Base-by-base conservation (phyloP, 2,329 filamentous ascomycete species). In the Canariomyces notabilis region DNA sequence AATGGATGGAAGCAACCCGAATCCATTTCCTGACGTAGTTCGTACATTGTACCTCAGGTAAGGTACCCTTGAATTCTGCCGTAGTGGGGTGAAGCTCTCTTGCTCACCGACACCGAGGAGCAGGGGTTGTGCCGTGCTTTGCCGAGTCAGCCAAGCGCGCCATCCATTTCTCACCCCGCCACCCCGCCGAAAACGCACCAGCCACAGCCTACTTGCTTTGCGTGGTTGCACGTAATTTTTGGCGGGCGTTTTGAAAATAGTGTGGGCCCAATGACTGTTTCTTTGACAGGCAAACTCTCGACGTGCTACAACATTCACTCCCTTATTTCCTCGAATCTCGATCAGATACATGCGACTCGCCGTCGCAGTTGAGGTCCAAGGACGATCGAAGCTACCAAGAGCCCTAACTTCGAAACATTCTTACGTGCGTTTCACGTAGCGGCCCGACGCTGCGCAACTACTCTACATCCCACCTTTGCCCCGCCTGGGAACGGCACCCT, bases 401-500 rank as follows among this genome's bases (percentile, higher is more conserved):
- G 14, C 26, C 26, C 11, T 12, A 9, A 12, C 26, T 8, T 9
- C 26, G 7, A 12, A 29, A 8, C 26, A 11, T 29, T 29, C 14
- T 29, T 29, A 5, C 3, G 9, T 4, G 26, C 26, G 26, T 11
- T 9, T 29, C 26, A 16, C 26, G 16, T n/a, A 23, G 47, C 34
- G 37, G 29, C 37, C 37, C 23, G 33, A 39, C 36, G n/a, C 16
- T 34, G 16, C 38, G 20, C 32, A 38, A 48, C 22, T 26, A 46
- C 39, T 29, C 39, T 38, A 40, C 46, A 49, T 51, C 45, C 42
- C 43, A 42, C 46, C 29, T 36, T 52, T 52, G 44, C 44, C 49
- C 51, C 52, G 48, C 53, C 56, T 50, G 51, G 54, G 54, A 53
- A 51, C 46, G 52, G 52, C 51, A 50, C 52, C 52, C 39, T 40